phyloP scores from a whole-genome alignment of 2,329 filamentous ascomycete genomes.

The Parascedosporium putredinis region DNA sequence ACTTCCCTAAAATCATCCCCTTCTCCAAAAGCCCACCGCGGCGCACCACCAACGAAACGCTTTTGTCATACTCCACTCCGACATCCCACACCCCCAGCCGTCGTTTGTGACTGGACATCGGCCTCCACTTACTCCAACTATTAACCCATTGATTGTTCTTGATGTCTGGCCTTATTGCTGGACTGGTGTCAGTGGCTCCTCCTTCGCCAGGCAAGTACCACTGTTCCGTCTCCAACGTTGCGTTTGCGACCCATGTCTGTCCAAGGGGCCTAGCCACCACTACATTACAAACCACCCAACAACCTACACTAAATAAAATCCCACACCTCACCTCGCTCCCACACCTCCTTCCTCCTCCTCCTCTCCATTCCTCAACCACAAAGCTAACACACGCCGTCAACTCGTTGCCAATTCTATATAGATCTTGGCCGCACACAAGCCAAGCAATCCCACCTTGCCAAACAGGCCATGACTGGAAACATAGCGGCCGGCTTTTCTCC shows the following conservation, averaged over 20 bases:
- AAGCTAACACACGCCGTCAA: background rate
- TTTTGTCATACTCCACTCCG: background rate
- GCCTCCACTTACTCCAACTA: background rate
- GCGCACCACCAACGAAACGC: too few relatives aligned
- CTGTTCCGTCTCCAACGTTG: background rate
- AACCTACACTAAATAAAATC: constrained; percentile 1
- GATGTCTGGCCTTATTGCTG: background rate
- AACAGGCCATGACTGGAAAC: constrained; percentile 14
- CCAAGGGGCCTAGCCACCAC: background rate
- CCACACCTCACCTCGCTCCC: background rate
- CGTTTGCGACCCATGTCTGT: background rate
- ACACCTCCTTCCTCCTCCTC: background rate
- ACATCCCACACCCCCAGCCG: background rate
- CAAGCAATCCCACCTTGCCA: constrained; percentile 16
- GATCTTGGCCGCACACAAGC: constrained; percentile 16
- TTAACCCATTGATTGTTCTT: background rate
- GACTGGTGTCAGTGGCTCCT: background rate
- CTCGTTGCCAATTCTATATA: constrained; percentile 3
- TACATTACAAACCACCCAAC: background rate
- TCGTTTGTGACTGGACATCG: too few relatives aligned
- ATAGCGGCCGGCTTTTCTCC: background rate
- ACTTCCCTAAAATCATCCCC: too few relatives aligned
- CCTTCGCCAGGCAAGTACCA: background rate
- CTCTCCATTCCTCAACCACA: background rate
- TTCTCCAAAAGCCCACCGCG: too few relatives aligned